Conservation (phyloP, 179 eudicot genomes). For the Drosera spatulata region DNA sequence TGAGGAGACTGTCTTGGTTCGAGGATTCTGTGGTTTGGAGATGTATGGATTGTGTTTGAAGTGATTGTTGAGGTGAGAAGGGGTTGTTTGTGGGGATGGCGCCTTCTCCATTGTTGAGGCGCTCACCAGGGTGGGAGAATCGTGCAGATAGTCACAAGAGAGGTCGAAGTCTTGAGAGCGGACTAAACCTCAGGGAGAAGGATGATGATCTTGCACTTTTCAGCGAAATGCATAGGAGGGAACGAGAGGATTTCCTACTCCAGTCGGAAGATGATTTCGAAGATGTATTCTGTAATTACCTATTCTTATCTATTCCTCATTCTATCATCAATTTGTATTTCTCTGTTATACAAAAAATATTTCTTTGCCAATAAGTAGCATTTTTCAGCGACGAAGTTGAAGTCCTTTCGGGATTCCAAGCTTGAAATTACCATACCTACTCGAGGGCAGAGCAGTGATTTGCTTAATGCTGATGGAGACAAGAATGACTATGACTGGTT, state of each 20-base stretch:
- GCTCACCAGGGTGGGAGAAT: conserved; percentile 56
- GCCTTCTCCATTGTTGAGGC: conserved; percentile 69
- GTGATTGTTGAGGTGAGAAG: conserved; percentile 3
- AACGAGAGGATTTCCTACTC: conserved; percentile 67
- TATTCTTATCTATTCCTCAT: conserved; percentile 4
- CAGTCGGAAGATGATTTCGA: conserved; percentile 37
- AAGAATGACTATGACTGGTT: conserved; percentile 22
- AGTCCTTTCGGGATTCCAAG: conserved; percentile 55
- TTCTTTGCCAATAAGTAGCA: conserved; percentile 8
- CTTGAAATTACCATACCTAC: conserved; percentile 62
- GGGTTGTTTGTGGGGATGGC: conserved; percentile 43
- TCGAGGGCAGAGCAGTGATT: conserved; percentile 84
- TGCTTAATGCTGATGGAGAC: conserved; percentile 72
- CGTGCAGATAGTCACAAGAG: conserved; percentile 72
- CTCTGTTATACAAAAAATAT: background rate
- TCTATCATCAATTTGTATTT: conserved; percentile 7
- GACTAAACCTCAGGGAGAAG: conserved; percentile 43
- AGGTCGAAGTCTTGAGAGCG: conserved; percentile 78
- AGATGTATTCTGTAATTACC: conserved; percentile 37
- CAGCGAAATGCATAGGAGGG: conserved; percentile 76
- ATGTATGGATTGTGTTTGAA: conserved; percentile 14
- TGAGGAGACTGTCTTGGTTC: background rate
- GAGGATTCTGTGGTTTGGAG: background rate
- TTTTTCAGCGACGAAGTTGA: conserved; percentile 51
- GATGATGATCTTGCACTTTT: conserved; percentile 92